Base-by-base conservation (phyloP, 192 early-diverging fungal genomes). In the Coemansia sp. region DNA sequence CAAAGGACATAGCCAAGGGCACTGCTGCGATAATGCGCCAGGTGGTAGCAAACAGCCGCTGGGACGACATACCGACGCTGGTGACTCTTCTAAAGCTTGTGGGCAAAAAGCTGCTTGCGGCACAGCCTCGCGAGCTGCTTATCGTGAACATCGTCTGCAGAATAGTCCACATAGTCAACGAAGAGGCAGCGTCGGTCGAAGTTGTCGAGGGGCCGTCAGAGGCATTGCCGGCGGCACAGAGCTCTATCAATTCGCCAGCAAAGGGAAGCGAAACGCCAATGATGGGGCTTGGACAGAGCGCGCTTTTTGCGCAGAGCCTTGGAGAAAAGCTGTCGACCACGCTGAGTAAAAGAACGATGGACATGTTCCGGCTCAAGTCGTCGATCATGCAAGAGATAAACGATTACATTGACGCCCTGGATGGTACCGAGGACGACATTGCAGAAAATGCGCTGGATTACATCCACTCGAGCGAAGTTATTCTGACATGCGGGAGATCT, bases 381-480 rank as follows among this genome's bases (percentile, higher is more conserved):
- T 73, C 86, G 39, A 88, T 99, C 39, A 90, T 92, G 46, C 88
- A 93, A 45, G 88, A 88, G 43, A 88, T 99, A 68, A 87, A 89
- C 44, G 97, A 97, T 69, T 86, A 97, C 67, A 91, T 95, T 63
- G 89, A 89, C 58, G 97, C 97, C 72, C 76, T 95, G 20, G 91
- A 94, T 67, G 88, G 78, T 44, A 88, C 91, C 44, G 88, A 90
- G 64, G 85, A 87, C 30, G 89, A 89, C 44, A 95, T 97, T 71
- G 87, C 93, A 21, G 86, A 87, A 52, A 91, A 92, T 72, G 94
- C 97, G 16, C 84, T 90, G 62, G 92, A 96, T 51, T 91, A 96
- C 61, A 96, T 99, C 62, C 95, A 97, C 74, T 93, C 93, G 67
- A 94, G 93, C 72, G 97, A 99, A 75, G 92, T 99, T 43, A 94